Percentiles rank a stretch among this genome's conserved stretches.
phyloP scores from a whole-genome alignment of 495 filamentous ascomycete species.

The Penicillium goetzii region DNA sequence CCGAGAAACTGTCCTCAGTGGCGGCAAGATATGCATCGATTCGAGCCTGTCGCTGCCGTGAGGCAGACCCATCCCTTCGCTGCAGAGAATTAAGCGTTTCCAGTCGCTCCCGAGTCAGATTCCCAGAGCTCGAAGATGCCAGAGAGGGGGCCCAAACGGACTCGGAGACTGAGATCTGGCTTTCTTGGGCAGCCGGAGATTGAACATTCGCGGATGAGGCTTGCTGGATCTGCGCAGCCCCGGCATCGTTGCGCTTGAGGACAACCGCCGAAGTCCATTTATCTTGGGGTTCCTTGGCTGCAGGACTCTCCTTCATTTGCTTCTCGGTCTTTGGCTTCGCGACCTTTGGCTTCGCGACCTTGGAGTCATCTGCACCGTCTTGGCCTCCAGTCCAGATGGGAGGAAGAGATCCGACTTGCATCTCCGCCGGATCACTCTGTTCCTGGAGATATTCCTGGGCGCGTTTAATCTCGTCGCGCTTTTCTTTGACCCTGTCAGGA shows the following conservation, averaged over 20 bases:
- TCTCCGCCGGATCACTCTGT: slow-evolving; percentile 20
- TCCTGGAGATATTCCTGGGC: slow-evolving; percentile 36
- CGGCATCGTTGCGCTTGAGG: no score
- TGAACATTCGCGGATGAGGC: not conserved
- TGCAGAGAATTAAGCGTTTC: not conserved
- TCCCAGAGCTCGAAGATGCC: not conserved
- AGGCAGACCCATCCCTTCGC: not conserved
- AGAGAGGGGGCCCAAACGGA: not conserved
- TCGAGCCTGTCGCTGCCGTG: slow-evolving; percentile 7
- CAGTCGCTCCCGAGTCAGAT: not conserved
- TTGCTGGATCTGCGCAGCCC: not conserved
- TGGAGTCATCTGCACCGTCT: not conserved
- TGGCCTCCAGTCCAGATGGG: slow-evolving; percentile 31
- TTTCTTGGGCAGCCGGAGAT: not conserved
- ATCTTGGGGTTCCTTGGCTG: no score
- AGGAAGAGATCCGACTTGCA: slow-evolving; percentile 40
- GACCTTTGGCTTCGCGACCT: not conserved
- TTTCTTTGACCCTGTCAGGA: slow-evolving; percentile 17
- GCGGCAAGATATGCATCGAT: slow-evolving; percentile 46
- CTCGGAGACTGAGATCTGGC: not conserved
- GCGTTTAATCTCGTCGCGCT: slow-evolving; percentile 32
- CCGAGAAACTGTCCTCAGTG: slow-evolving; percentile 38
- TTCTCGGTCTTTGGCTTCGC: not conserved
- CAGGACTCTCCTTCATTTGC: no score
- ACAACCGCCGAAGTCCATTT: no score